These are phyloP conservation scores for Fusarium sp. DNA, from an alignment of 2,329 filamentous ascomycete genomes.

Conservation along the genomic window DNA sequence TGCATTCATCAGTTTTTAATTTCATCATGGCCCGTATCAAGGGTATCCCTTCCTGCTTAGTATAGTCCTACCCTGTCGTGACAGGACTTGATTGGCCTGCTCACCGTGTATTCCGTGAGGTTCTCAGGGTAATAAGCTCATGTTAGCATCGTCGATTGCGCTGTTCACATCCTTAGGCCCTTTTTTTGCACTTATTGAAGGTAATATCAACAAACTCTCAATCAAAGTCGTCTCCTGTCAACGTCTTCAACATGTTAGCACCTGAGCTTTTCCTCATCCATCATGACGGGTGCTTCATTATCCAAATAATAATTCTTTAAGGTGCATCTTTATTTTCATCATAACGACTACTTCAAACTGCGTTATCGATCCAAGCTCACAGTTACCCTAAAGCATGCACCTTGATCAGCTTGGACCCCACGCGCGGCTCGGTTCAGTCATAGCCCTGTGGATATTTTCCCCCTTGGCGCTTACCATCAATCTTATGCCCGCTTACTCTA, in stretches of 20 bases:
- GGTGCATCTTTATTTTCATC: background rate
- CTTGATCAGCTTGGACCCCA: background rate
- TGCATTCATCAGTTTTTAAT: background rate
- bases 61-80: background rate
- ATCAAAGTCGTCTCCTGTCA: background rate
- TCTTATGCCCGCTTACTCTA: background rate
- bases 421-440: accelerated
- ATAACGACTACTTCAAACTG: too few relatives aligned
- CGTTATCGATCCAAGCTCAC: background rate
- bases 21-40: background rate
- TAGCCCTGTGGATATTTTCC: background rate
- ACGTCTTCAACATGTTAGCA: too few relatives aligned
- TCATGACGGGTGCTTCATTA: accelerated
- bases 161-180: too few relatives aligned
- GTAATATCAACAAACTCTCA: background rate
- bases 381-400: background rate
- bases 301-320: background rate
- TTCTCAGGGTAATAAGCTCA: background rate
- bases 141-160: too few relatives aligned
- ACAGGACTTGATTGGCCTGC: background rate
- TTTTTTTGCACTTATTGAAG: too few relatives aligned
- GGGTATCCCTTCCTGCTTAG: background rate
- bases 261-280: accelerated
- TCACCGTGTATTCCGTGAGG: accelerated
- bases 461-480: background rate